Conservation (phyloP, 129 eudicot genomes). For the Helichrysum umbraculigerum region DNA sequence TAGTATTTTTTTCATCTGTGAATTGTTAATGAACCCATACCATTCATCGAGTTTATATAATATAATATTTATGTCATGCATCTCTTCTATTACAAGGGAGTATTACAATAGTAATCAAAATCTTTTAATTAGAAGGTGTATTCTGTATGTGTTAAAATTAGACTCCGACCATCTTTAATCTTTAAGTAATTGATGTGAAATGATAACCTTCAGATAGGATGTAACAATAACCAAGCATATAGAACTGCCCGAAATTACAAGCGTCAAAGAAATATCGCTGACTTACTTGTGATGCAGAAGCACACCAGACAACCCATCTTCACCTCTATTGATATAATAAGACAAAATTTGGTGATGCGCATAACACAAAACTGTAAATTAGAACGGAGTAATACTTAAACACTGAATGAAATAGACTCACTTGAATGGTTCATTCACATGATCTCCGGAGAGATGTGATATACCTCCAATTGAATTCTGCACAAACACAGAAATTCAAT, state of each 20-base stretch:
- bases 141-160: too few relatives aligned
- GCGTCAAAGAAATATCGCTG: conserved; percentile 20
- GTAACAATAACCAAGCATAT: not conserved
- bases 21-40: too few relatives aligned
- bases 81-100: too few relatives aligned
- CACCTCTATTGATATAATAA: conserved; percentile 47
- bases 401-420: conserved; percentile 32
- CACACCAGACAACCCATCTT: conserved; percentile 95
- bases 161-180: too few relatives aligned
- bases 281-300: conserved; percentile 96
- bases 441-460: conserved; percentile 95
- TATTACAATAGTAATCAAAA: too few relatives aligned
- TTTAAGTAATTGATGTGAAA: not conserved
- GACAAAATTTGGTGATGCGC: not conserved
- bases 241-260: not conserved
- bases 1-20: too few relatives aligned
- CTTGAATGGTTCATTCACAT: conserved; percentile 91
- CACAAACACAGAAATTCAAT: conserved; percentile 2
- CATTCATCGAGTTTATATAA: too few relatives aligned
- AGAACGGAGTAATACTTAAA: not conserved
- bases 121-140: too few relatives aligned
- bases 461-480: conserved; percentile 96
- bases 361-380: not conserved
- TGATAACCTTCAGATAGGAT: not conserved
- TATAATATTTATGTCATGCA: too few relatives aligned